phyloP scores from a whole-genome alignment of 192 early-diverging fungal genomes.

The Coemansia brasiliensis region DNA sequence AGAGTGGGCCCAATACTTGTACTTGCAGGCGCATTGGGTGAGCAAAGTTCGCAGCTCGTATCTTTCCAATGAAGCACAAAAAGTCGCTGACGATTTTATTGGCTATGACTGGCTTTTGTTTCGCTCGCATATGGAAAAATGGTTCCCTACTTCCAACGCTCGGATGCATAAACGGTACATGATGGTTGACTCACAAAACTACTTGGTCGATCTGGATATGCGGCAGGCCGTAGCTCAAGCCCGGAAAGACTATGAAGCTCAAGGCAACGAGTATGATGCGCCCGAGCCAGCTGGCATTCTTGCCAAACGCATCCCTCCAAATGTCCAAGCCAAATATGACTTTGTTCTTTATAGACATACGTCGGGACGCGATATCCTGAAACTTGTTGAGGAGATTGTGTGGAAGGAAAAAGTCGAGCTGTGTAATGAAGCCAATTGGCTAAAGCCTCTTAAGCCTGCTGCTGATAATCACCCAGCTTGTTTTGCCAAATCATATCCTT shows the following conservation, averaged over 20 bases:
- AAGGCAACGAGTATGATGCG: conserved; percentile 3
- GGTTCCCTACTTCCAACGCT: background rate
- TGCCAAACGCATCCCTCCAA: background rate
- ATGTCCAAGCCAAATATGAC: background rate
- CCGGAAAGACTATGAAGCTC: background rate
- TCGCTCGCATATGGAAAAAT: background rate
- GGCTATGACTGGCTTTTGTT: background rate
- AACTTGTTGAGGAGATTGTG: background rate
- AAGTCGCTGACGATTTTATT: background rate
- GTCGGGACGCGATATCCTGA: background rate
- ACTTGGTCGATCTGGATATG: background rate
- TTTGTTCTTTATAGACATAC: background rate
- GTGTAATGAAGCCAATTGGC: background rate
- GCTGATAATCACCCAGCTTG: no score
- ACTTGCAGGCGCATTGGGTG: conserved; percentile 3
- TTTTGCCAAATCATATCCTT: no score
- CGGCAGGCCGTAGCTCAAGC: background rate
- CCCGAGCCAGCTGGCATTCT: conserved; percentile 1
- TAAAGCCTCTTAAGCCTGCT: background rate
- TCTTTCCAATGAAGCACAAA: background rate
- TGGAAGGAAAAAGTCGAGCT: conserved; percentile 2
- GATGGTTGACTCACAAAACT: conserved; percentile 3
- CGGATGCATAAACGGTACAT: conserved; percentile 1
- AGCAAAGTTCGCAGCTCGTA: background rate
- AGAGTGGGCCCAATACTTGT: background rate